These are phyloP conservation scores for Pelargonium fulgidum DNA, from an alignment of 441 rosid species.

Conservation along the genomic window DNA sequence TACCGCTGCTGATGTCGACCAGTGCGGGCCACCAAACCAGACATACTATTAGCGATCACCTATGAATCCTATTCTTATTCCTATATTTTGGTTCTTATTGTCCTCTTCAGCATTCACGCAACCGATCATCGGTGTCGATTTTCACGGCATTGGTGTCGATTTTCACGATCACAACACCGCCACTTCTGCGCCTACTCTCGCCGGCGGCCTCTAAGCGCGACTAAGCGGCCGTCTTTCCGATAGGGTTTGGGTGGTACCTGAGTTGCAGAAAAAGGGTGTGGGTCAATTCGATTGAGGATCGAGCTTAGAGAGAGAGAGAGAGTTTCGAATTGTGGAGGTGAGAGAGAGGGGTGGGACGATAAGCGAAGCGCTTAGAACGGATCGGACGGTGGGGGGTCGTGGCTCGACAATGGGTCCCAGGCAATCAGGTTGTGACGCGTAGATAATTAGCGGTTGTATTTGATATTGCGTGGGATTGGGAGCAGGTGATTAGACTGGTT, in stretches of 20 bases:
- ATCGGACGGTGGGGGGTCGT: slow-evolving; percentile 56
- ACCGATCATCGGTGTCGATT: background rate
- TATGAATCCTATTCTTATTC: no score
- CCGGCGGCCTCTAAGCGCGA: slow-evolving; percentile 18
- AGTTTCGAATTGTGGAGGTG: slow-evolving; percentile 12
- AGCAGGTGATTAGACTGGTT: no score
- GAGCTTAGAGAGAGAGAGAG: slow-evolving; percentile 13
- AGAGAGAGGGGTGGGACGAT: slow-evolving; percentile 28
- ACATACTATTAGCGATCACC: slow-evolving; percentile 30
- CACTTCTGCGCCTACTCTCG: background rate
- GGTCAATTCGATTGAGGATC: slow-evolving; percentile 10
- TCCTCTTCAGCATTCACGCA: background rate
- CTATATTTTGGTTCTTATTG: no score
- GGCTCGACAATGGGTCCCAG: no score
- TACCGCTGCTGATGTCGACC: slow-evolving; percentile 98
- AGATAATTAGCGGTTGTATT: no score
- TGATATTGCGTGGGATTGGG: no score
- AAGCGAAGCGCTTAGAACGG: slow-evolving; percentile 23
- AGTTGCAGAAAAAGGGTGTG: slow-evolving; percentile 6
- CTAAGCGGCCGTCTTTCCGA: slow-evolving; percentile 24
- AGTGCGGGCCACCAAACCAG: slow-evolving; percentile 94
- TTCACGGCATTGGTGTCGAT: no score
- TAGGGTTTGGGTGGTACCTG: slow-evolving; percentile 25
- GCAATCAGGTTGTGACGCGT: no score
- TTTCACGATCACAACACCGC: background rate